Evolutionary conservation across 257 asterid species (phyloP).

Genomic region (Primulina tabacum): DNA sequence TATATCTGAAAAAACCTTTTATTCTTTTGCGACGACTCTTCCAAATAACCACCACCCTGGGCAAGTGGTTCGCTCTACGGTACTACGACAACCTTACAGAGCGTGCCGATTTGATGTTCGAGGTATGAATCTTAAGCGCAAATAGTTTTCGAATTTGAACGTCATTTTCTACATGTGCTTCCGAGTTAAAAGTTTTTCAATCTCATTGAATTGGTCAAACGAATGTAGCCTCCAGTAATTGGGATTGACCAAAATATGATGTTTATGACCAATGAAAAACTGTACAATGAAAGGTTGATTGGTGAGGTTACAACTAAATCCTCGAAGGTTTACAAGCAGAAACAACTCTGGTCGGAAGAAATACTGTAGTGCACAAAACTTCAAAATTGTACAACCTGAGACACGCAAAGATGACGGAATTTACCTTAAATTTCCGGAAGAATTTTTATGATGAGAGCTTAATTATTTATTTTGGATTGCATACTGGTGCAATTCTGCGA

Average conservation of each 20-base stretch:
- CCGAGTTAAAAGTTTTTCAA: neutral
- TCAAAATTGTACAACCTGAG: too few species aligned
- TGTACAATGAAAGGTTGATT: too few species aligned
- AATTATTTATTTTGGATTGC: too few species aligned
- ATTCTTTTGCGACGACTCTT: slow-evolving; percentile 72
- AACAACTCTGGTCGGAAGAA: too few species aligned
- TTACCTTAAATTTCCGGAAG: too few species aligned
- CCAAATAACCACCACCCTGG: slow-evolving; percentile 70
- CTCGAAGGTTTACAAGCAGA: too few species aligned
- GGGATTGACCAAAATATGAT: too few species aligned
- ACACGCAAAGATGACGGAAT: too few species aligned
- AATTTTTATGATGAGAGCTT: too few species aligned
- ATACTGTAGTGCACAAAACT: too few species aligned
- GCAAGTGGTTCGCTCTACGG: slow-evolving; percentile 91
- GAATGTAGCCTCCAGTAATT: neutral
- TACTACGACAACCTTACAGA: slow-evolving; percentile 61
- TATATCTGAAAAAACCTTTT: slow-evolving; percentile 74
- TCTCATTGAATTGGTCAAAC: neutral
- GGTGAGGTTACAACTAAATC: too few species aligned
- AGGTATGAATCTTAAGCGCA: slow-evolving; percentile 38
- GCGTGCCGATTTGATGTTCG: slow-evolving; percentile 74
- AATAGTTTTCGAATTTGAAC: neutral
- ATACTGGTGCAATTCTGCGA: too few species aligned
- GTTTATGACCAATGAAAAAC: neutral
- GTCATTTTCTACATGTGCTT: neutral